A percentile compares a stretch with the other conserved stretches of the same genome.
Evolutionary conservation across 805 yeast genomes (phyloP).

Genomic region (Komagataella ulmi): DNA sequence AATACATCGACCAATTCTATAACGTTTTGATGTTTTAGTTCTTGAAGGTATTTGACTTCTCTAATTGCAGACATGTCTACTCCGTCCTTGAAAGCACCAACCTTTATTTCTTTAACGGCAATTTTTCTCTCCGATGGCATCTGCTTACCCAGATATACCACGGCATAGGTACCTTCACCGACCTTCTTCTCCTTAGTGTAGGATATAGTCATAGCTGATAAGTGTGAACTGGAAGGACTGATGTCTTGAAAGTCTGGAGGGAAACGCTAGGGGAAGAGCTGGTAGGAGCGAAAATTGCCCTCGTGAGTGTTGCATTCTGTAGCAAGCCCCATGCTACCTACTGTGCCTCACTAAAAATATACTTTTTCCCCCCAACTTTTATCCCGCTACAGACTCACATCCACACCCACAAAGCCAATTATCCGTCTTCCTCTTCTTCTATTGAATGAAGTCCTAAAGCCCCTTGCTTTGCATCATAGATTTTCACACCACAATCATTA

Average conservation of each 20-base stretch:
- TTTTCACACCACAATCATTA: neutral
- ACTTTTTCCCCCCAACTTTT: neutral
- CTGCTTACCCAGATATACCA: slow-evolving; percentile 77
- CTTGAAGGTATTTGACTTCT: slow-evolving; percentile 82
- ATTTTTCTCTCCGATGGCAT: slow-evolving; percentile 40
- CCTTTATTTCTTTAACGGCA: slow-evolving; percentile 92
- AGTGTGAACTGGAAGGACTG: neutral
- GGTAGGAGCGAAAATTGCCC: neutral
- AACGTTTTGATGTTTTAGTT: slow-evolving; percentile 63
- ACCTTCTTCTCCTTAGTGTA: slow-evolving; percentile 61
- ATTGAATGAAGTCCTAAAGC: neutral
- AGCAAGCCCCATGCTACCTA: no score
- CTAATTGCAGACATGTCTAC: slow-evolving; percentile 95
- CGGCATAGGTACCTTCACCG: slow-evolving; percentile 99
- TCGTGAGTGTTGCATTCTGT: no score
- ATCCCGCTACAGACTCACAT: neutral
- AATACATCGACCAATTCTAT: slow-evolving; percentile 86
- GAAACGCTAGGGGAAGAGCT: neutral
- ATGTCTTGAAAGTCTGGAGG: neutral
- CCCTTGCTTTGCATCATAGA: neutral
- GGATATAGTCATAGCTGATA: slow-evolving; percentile 3
- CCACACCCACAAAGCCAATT: neutral
- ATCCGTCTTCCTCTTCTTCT: neutral
- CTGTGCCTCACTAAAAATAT: neutral
- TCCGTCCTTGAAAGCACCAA: slow-evolving; percentile 91